Conservation (phyloP, 345 rosid genomes). For the Excoecaria agallocha region DNA sequence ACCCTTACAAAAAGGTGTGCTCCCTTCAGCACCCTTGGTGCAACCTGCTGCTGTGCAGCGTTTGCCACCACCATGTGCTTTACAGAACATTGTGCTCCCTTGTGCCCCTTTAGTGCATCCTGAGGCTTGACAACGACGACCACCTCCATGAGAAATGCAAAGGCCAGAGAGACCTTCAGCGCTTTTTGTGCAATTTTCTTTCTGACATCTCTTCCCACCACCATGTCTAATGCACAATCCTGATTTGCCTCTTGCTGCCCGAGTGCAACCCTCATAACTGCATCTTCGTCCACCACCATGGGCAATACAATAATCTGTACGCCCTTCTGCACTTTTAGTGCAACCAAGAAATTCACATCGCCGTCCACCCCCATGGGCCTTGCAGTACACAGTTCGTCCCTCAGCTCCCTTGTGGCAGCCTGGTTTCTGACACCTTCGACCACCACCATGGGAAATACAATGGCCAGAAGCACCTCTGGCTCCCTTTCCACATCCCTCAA, state of each 20-base stretch:
- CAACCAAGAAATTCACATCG: conserved; percentile 94
- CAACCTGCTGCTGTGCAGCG: conserved; percentile 76
- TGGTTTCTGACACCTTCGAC: conserved; percentile 82
- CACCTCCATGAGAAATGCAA: conserved; percentile 97
- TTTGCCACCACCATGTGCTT: conserved; percentile 98
- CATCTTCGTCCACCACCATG: conserved; percentile 99
- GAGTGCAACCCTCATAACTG: conserved; percentile 69
- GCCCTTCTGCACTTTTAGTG: conserved; percentile 98
- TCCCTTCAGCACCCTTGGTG: conserved; percentile 97
- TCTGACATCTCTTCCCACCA: conserved; percentile 96
- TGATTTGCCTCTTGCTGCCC: conserved; percentile 96
- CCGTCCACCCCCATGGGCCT: conserved; percentile 98
- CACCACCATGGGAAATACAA: conserved; percentile 98
- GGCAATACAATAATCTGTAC: conserved; percentile 90
- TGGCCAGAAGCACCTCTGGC: conserved; percentile 99
- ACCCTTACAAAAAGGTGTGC: conserved; percentile 94
- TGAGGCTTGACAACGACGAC: conserved; percentile 73
- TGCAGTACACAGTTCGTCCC: conserved; percentile 94
- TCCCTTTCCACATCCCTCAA: conserved; percentile 96
- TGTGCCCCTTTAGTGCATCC: conserved; percentile 97
- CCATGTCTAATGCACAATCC: conserved; percentile 95
- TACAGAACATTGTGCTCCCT: conserved; percentile 97
- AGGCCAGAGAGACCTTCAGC: conserved; percentile 98
- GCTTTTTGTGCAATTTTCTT: conserved; percentile 80
- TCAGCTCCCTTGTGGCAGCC: conserved; percentile 98